Evolutionary conservation across 116 monocot genomes (phyloP).

Genomic region (Trichopus zeylanicus): DNA sequence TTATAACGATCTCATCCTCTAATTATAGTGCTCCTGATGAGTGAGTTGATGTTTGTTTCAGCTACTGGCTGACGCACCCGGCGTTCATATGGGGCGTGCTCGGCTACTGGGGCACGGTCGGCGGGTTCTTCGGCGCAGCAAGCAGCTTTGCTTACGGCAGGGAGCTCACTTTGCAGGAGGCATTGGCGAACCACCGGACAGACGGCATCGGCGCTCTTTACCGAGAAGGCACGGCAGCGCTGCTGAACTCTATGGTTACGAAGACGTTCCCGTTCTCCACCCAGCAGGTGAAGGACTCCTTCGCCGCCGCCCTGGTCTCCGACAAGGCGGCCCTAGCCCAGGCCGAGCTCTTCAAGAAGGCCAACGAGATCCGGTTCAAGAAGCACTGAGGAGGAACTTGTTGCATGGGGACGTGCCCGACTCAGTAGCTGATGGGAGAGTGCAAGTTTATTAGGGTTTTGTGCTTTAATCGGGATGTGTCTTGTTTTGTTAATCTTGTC

Average conservation of each 20-base stretch:
- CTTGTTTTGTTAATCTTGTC: no score
- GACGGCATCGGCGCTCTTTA: slow-evolving; percentile 45
- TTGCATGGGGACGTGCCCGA: no score
- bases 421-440: no score
- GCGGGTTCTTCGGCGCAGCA: slow-evolving; percentile 28
- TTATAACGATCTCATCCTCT: background rate
- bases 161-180: slow-evolving; percentile 30
- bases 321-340: slow-evolving; percentile 40
- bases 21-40: background rate
- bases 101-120: slow-evolving; percentile 30
- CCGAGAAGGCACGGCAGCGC: slow-evolving; percentile 43
- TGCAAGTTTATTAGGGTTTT: no score
- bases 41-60: background rate
- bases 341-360: slow-evolving; percentile 48
- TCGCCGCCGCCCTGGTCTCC: slow-evolving; percentile 23
- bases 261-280: slow-evolving; percentile 27
- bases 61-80: slow-evolving; percentile 58
- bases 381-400: no score
- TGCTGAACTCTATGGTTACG: slow-evolving; percentile 52
- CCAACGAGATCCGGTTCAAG: slow-evolving; percentile 36
- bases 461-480: no score
- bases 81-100: slow-evolving; percentile 22
- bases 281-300: slow-evolving; percentile 44
- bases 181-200: slow-evolving; percentile 29
- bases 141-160: slow-evolving; percentile 20